Base-by-base conservation (phyloP, 2,329 filamentous ascomycete species). In the Fusarium bactridioides region DNA sequence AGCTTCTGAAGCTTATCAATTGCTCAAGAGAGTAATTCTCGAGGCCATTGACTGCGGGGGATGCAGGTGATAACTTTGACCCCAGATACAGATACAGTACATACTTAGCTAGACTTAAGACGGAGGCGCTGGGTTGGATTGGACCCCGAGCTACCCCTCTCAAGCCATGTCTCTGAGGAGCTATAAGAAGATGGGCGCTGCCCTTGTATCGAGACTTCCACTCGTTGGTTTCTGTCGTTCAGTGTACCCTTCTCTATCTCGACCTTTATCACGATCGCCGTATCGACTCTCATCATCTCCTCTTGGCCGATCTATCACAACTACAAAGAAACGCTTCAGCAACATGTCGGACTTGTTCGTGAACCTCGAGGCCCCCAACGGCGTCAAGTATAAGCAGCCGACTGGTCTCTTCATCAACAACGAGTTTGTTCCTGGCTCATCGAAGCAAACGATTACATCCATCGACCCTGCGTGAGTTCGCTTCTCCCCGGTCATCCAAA, bases 321-420 rank as follows among this genome's bases (percentile, higher is more conserved):
- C 64, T 38, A 56, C 63, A 63, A 63, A 55, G 64, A 62, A 50
- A 64, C 59, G 41, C 48, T 67, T 69, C 69, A 77, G 64, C 61
- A 74, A 61, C 23, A 77, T 77, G 76, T 66, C 76, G 40, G 67
- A 69, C 47, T 41, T 76, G 40, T 76, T 72, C 29, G 82, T 90
- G 59, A 86, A 93, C 77, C 87, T 95, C 64, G 93, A 89, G 59
- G 92, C 93, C 61, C 93, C 93, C 15, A 95, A 95, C 82, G 93
- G 93, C 77, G 86, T 85, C 81, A 91, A 90, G 78, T 95, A 93
- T 81, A 84, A 82, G 19, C 92, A 94, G 83, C 92, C 93, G 5
- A 87, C 89, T 33, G 93, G 93, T 35, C 86, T 95, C 13, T 95
- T 94, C 82, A 95, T 95, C 84, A 93, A 94, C 84, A 95, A 95